Percentiles rank a stretch among this genome's conserved stretches.
Conservation (phyloP, 2,329 filamentous ascomycete species). For the Fusarium zealandicum region DNA sequence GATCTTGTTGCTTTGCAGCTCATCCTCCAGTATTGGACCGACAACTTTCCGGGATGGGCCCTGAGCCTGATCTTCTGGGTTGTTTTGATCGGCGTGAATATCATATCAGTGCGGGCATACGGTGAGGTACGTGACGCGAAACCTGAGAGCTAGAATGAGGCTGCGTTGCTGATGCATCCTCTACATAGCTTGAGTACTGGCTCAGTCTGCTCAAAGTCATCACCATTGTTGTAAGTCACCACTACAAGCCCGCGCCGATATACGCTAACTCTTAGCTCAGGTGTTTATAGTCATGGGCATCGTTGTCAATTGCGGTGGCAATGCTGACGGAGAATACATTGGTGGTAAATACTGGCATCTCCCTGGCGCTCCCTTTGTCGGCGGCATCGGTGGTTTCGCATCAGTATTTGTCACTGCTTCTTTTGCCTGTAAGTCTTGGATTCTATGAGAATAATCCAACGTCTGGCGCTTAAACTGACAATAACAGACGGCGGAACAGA, state of each 20-base stretch:
- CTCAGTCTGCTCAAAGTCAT: slow-evolving; percentile 62
- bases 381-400: slow-evolving; percentile 70
- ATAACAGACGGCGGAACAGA: slow-evolving; percentile 60
- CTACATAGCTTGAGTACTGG: slow-evolving; percentile 62
- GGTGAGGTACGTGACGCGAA: slow-evolving; percentile 41
- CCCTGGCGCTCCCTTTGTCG: slow-evolving; percentile 68
- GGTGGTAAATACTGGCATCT: slow-evolving; percentile 65
- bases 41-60: slow-evolving; percentile 68
- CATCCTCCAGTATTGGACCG: slow-evolving; percentile 67
- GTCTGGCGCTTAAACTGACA: too few relatives aligned
- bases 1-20: slow-evolving; percentile 64
- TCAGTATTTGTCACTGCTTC: slow-evolving; percentile 62
- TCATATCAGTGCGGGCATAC: slow-evolving; percentile 47
- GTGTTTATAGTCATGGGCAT: slow-evolving; percentile 70
- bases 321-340: slow-evolving; percentile 60
- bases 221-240: slow-evolving; percentile 53
- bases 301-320: slow-evolving; percentile 60
- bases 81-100: slow-evolving; percentile 55
- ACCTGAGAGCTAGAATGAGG: too few relatives aligned
- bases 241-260: rapidly evolving
- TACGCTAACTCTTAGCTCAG: slow-evolving; percentile 13
- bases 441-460: too few relatives aligned
- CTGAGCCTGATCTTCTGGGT: slow-evolving; percentile 68
- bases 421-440: slow-evolving; percentile 60
- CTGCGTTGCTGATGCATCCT: slow-evolving; percentile 43